Base-by-base conservation (phyloP, 106 monocot species). In the Gastrodia elata region DNA sequence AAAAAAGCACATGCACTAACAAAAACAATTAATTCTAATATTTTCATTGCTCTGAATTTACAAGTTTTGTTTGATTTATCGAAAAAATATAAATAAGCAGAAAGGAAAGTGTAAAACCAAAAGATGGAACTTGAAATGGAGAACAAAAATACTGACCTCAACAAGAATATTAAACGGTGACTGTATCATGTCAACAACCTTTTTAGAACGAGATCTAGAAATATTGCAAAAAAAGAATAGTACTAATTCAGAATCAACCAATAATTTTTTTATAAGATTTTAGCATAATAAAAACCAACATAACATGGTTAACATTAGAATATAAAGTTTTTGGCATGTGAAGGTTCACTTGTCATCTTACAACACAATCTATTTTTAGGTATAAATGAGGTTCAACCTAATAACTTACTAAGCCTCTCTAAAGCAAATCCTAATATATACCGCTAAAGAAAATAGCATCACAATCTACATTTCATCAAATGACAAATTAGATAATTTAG, bases 81-180 rank as follows among this genome's bases (percentile, higher is more conserved):
- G 5, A n/a, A 52, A 22, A 22, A 5, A 22, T 52, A 52, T 52
- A 22, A 52, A n/a, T 52, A 22, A 52, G 22, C 22, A 22, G 22
- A 52, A 52, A 46, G 3, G n/a, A n/a, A n/a, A 22, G 52, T n/a
- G 52, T 7, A 52, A 52, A 52, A 22, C 20, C 7, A 52, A 52
- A 52, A 52, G 22, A 35, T 40, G 26, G 69, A 40, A 69, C 68
- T 22, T 40, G 16, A 16, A 25, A 20, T 38, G 40, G 13, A 69
- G 39, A 69, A 35, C 20, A 69, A 15, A 68, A 26, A 39, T 65
- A 74, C 84, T 77, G 15, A 96, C 96, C 96, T 96, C 92, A 56
- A 96, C 90, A 75, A 74, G 61, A 77, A 90, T 72, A 58, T 86
- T 79, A 75, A 92, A 92, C 43, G 90, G 96, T 14, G 89, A 78